Percentiles rank a stretch among this genome's conserved stretches.
phyloP scores from a whole-genome alignment of 2,329 filamentous ascomycete species.

The Talaromyces marneffei region DNA sequence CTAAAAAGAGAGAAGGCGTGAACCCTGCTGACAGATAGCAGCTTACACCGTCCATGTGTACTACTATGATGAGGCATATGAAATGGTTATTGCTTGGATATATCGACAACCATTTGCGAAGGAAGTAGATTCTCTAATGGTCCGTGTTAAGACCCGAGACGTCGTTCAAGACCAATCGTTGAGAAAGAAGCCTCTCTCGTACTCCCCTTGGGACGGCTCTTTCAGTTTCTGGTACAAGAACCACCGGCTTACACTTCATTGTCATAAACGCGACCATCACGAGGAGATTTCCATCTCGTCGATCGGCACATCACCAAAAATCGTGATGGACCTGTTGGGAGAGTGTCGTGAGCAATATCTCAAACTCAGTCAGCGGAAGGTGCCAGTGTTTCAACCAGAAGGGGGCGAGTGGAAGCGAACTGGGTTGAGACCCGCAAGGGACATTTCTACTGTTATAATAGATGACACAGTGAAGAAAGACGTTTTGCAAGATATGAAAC shows the following conservation, averaged over 20 bases:
- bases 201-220: neutral
- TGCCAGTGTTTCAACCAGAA: constrained; percentile 25
- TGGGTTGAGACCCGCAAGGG: neutral
- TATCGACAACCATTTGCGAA: neutral
- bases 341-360: constrained; percentile 28
- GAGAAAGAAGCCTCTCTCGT: neutral
- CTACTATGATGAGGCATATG: neutral
- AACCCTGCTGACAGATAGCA: neutral
- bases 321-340: constrained; percentile 26
- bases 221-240: neutral
- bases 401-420: constrained; percentile 18
- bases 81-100: neutral
- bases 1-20: neutral
- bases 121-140: neutral
- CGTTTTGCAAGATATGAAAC: neutral
- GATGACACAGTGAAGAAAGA: neutral
- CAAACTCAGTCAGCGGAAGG: constrained; percentile 24
- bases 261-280: neutral
- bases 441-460: neutral
- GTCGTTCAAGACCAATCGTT: neutral
- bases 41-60: neutral
- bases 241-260: neutral
- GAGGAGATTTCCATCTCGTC: neutral
- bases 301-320: neutral
- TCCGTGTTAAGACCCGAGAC: neutral